Conservation (phyloP, 2,329 filamentous ascomycete species). For the Pseudocercospora eumusae region DNA sequence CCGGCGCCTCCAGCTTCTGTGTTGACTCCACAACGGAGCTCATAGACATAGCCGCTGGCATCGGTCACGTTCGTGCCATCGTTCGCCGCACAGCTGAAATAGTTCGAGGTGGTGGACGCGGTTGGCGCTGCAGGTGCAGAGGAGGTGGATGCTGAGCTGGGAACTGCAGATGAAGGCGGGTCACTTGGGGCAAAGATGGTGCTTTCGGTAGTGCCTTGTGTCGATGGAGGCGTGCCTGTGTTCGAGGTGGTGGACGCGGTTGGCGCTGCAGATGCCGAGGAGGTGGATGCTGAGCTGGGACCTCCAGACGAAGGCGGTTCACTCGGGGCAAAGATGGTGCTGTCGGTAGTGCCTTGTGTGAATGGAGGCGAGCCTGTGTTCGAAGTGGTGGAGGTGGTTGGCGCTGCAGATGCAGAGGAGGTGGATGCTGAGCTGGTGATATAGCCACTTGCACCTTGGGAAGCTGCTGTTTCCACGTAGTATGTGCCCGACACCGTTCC, state of each 20-base stretch:
- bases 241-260: background rate
- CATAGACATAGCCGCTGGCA: slow-evolving; percentile 9
- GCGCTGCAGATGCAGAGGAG: slow-evolving; percentile 8
- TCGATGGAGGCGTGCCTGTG: slow-evolving; percentile 4
- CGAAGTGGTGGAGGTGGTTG: background rate
- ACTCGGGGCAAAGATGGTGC: background rate
- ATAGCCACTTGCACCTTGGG: background rate
- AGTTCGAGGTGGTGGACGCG: background rate
- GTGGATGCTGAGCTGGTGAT: slow-evolving; percentile 5
- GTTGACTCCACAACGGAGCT: slow-evolving; percentile 9
- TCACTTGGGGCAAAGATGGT: background rate
- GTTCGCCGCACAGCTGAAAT: slow-evolving; percentile 15
- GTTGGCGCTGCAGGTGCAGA: slow-evolving; percentile 9
- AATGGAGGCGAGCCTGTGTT: slow-evolving; percentile 8
- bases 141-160: background rate
- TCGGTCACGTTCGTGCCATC: slow-evolving; percentile 13
- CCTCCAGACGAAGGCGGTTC: background rate
- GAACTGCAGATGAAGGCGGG: background rate
- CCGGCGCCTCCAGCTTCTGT: background rate
- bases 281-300: background rate
- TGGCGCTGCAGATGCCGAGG: slow-evolving; percentile 7
- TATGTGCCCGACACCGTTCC: slow-evolving; percentile 11
- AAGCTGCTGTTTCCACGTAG: slow-evolving; percentile 14
- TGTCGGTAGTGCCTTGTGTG: slow-evolving; percentile 9
- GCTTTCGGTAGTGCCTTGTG: slow-evolving; percentile 11